Percentiles rank a stretch among this genome's conserved stretches.
Conservation (phyloP, 1,139 yeast species). For the Suhomyces kunorum region DNA sequence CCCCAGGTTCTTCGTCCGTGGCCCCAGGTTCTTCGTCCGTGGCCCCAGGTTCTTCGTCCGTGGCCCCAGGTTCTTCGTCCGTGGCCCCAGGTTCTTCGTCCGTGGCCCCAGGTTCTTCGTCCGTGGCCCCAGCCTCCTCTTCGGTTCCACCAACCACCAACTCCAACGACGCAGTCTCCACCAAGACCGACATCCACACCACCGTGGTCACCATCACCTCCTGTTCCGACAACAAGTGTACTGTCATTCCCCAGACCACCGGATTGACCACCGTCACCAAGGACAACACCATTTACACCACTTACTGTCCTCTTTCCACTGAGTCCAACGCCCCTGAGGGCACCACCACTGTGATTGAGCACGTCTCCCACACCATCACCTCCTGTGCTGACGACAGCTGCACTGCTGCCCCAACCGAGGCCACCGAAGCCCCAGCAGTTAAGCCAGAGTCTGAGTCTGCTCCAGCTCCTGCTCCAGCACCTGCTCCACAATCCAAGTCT, state of each 20-base stretch:
- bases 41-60: no score
- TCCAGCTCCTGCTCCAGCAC: conserved; percentile 3
- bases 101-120: no score
- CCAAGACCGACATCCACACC: conserved; percentile 18
- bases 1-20: no score
- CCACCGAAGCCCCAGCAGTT: not conserved
- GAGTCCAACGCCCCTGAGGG: conserved; percentile 1
- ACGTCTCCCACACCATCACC: conserved; percentile 4
- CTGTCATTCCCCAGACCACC: conserved; percentile 38
- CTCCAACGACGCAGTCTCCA: conserved; percentile 4
- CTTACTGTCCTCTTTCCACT: conserved; percentile 17
- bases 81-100: no score
- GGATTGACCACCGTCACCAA: conserved; percentile 44
- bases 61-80: no score
- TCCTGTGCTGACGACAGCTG: conserved; percentile 1
- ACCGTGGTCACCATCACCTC: conserved; percentile 44
- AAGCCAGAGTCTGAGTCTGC: not conserved
- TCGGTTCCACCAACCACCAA: conserved; percentile 10
- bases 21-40: no score
- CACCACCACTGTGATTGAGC: not conserved
- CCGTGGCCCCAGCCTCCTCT: conserved; percentile 5
- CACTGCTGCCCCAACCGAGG: not conserved
- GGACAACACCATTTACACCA: conserved; percentile 16
- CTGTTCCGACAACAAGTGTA: conserved; percentile 40
- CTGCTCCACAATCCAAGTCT: conserved; percentile 5